A percentile compares a stretch with the other conserved stretches of the same genome.
These are phyloP conservation scores for Adansonia gregorii DNA, from an alignment of 441 rosid genomes.

Conservation along the genomic window DNA sequence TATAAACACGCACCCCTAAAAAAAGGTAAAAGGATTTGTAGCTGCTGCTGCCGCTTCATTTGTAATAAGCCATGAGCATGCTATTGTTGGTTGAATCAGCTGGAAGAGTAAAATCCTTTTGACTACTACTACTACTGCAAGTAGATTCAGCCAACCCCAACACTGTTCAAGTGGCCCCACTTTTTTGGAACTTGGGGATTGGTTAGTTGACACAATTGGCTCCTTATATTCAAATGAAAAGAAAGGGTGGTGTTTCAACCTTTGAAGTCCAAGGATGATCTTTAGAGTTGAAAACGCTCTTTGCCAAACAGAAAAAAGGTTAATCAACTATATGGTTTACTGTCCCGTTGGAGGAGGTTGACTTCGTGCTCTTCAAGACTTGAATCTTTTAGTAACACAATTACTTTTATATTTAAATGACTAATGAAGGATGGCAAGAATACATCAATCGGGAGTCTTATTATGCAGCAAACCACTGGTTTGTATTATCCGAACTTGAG, in stretches of 20 bases:
- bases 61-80: too few species aligned
- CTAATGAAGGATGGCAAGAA: not conserved
- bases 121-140: too few species aligned
- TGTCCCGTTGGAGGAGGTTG: not conserved
- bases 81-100: too few species aligned
- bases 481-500: too few species aligned
- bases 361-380: slow-evolving; percentile 17
- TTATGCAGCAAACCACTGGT: not conserved
- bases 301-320: not conserved
- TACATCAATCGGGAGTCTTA: not conserved
- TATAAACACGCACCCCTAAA: too few species aligned
- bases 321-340: not conserved
- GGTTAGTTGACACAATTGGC: too few species aligned
- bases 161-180: too few species aligned
- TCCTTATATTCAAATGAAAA: not conserved
- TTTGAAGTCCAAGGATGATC: not conserved
- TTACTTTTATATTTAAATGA: not conserved
- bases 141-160: too few species aligned
- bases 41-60: too few species aligned
- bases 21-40: too few species aligned
- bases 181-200: too few species aligned
- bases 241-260: not conserved
- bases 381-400: not conserved
- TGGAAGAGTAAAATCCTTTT: too few species aligned
- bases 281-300: not conserved